Evolutionary conservation across 192 early-diverging fungal genomes (phyloP), one percentile per base, ranked within the genome.

Genomic region (Entomortierella chlamydospora): DNA sequence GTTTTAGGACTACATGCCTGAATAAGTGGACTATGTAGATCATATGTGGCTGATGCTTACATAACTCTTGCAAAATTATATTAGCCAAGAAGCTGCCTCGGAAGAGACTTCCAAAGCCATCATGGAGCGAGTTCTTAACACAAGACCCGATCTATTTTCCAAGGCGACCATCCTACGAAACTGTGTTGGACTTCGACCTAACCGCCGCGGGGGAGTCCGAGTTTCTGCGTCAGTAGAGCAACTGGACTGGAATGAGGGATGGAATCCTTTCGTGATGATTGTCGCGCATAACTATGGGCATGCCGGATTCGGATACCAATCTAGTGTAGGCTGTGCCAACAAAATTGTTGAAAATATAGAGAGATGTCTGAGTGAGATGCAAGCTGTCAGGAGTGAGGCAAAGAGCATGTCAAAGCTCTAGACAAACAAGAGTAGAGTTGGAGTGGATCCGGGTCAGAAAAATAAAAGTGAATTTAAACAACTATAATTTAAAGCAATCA

Each of bases 201-300:
- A 74, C 31, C 83, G 90, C 18, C 58, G 77, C 23, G 86, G 83
- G 26, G 88, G 88, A 0, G 61, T 85, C 28, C 84, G 90, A 33
- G 67, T 91, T 9, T 85, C 88, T 28, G 78, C 83, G 8, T 72
- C 86, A 52, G 70, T 70, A 18, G 73, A 65, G 37, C 77, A 83
- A 68, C 43, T 70, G 67, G 73, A 81, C 33, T 73, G 59, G 53
- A 68, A 72, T 22, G 59, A 72, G 34, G 43, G 68, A 9, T 83
- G 65, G 62, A 52, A 56, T 8, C 26, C 52, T 4, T 37, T 55
- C 30, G 49, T 68, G 29, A 29, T 89, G 5, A 33, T 82, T 2
- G 80, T 89, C 4, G 85, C 87, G 9, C 91, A 92, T 63, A 88
- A 87, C 69, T 92, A 92, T 62, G 91, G 91, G 3, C 91, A 92